Base-by-base conservation (phyloP, 1,284 basidiomycete species). In the Cryptococcus maquisensis region DNA sequence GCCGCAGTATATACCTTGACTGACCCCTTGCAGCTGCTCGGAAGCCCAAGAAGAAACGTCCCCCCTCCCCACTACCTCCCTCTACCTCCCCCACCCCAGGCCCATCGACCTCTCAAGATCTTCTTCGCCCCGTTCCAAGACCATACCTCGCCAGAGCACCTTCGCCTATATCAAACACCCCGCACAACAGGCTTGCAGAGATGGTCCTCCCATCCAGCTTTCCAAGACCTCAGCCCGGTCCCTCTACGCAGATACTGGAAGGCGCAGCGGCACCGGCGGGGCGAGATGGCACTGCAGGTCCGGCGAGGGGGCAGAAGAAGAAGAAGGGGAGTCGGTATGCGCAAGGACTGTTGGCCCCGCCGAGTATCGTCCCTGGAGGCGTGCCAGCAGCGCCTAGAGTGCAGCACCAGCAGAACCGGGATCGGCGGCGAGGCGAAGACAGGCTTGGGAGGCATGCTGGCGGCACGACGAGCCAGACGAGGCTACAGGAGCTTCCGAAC, bases 71-170 rank as follows among this genome's bases (percentile, higher is more conserved):
- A 24, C 43, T 32, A 8, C 40, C 52, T 42, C 49, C 41, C 32
- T 37, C 43, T 32, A 41, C 42, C 21, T 13, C 46, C 8, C n/a
- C 39, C 52, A 28, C 23, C 39, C 18, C 43, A 24, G 16, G 35
- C 35, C 26, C 56, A 15, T 18, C 20, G 28, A 15, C 28, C 48
- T 2, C 26, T 3, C 15, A 16, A 23, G 43, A 44, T n/a, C 10
- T 37, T n/a, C 10, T 37, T 12, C 56, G 61, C 10, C 63, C 66
- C 1, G 57, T 73, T 15, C 66, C 70, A 1, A 36, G 59, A 41
- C 72, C 72, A 18, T 74, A 71, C 57, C 65, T 74, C 18, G 72
- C 69, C 38, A 46, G 64, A 16, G 72, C 72, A 18, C 72, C 72
- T 18, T 61, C 61, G 5, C 65, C 71, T 2, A 47, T 70, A 1